Evolutionary conservation across 176 grass and related monocot species (phyloP), one percentile per base, ranked within the genome.

Genomic region (Dendrocalamus sinicus): DNA sequence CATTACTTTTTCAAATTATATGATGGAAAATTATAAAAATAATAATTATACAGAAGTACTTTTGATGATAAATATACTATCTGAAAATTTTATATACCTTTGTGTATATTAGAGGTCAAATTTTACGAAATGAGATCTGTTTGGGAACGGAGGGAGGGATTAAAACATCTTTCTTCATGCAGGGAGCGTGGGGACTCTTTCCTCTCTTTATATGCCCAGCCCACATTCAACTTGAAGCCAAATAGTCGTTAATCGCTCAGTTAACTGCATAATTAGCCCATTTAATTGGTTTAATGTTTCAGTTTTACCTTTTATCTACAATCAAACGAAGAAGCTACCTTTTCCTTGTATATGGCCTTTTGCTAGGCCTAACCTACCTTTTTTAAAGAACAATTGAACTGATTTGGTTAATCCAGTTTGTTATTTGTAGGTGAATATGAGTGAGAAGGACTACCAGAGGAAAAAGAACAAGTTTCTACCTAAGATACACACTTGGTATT

Each of bases 401-500:
- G 14, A 76, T 76, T 61, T 67, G 9, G 64, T 84, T 50, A 43
- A 61, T 77, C 9, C 64, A 53, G 2, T 82, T 19, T 67, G n/a
- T 61, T 90, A 59, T 80, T 79, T 94, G 53, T 81, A 98, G 96
- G 96, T 98, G 72, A 98, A 98, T 67, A 95, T 98, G 96, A 98
- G 92, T 89, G 96, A 98, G 84, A 98, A 86, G 89, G 93, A 98
- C 58, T 98, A 94, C 80, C 93, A 95, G 89, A 89, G 96, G 78
- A 98, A 94, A 90, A 98, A 98, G 86, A 98, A 98, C 91, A 98
- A 98, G 66, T 98, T 98, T 67, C 79, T 98, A 16, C 96, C 96
- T 3, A 98, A 95, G 87, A 98, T 98, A 87, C 96, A 98, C 79
- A 79, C 96, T 41, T 98, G 96, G 96, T 98, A 94, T 59, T 12